Evolutionary conservation across 2,329 filamentous ascomycete species (phyloP), one percentile per base, ranked within the genome.

Genomic region (Magnaporthiopsis incrustans): DNA sequence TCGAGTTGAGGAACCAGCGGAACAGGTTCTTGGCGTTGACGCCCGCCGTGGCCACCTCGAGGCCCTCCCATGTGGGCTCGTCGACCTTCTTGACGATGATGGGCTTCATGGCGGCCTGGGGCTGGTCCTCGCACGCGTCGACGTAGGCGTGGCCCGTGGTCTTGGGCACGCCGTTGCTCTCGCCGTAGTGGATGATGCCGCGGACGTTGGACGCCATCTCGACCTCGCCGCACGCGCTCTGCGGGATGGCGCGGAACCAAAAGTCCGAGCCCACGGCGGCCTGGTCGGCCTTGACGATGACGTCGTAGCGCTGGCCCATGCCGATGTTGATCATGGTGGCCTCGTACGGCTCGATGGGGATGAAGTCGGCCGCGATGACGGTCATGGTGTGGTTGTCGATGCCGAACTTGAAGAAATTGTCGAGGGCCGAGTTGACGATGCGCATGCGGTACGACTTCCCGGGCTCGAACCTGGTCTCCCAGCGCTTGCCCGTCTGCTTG

Each of bases 341-440:
- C 4, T 82, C 78, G 71, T 89, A 90, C 0, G 88, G 87, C 67
- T 84, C 71, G 44, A 89, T 76, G 1, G 82, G 77, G 4, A 88
- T 83, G 64, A 87, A 87, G 71, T 90, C 87, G 68, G 84, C 84
- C 26, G 86, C 80, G 63, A 89, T 85, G 64, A 90, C 84, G 0
- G 80, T 87, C 73, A 90, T 76, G 26, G 75, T 82, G 73, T 90
- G 87, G 1, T 79, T 80, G 75, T 78, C 84, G 70, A 82, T 88
- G 70, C 77, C 88, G 69, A 88, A 85, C 60, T 79, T 75, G 71
- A 82, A 77, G 65, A 81, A 73, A 44, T 75, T 78, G 70, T 85
- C 77, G 63, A 79, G 74, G 53, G 84, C 77, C 0, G 80, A 73
- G 73, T 89, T 89, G 71, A 88, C 79, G 64, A 89, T 76, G 1